Base-by-base conservation (phyloP, 1,139 yeast species). In the Yamadazyma siamensis region DNA sequence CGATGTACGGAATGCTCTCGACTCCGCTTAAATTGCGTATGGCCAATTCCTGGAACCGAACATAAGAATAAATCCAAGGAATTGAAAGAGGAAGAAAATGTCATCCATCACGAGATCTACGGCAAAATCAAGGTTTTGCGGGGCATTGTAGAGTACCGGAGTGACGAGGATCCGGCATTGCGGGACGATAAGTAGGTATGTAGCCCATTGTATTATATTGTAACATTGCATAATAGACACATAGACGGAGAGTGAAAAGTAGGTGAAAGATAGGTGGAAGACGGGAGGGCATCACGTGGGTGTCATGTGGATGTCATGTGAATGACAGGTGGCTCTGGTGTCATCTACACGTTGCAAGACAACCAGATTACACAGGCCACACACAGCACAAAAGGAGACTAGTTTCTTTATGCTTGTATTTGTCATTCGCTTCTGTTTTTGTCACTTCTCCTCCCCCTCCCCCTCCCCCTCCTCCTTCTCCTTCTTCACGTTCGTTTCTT, bases 51-150 rank as follows among this genome's bases (percentile, higher is more conserved):
- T 2, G 74, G 74, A 13, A 65, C 71, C 4, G 74, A 67, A 46
- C 71, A 64, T 40, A 66, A 65, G 47, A 67, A 67, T 39, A 65
- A 66, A 46, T 66, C 71, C 15, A 71, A 69, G 49, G 72, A 68
- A 32, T 61, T 61, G n/a, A 69, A 68, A 44, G 57, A 59, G 23
- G 72, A 61, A 33, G 77, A 69, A 36, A 68, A 67, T 34, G 65
- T 66, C 38, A 67, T 59, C 16, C 58, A 65, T 26, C 76, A 77
- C 47, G 77, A 74, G 33, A 56, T 67, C 18, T 76, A 68, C 44
- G 84, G 84, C 8, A 69, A 68, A 37, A 77, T 78, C 40, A 77
- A 75, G 51, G 78, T 77, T 8, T 56, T 77, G 23, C 60, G 84
- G 36, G 84, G 84, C 3, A 75, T 77, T 14, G 80, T 77, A 16